Conservation (phyloP, 2,329 filamentous ascomycete species). For the Talaromyces sp. region DNA sequence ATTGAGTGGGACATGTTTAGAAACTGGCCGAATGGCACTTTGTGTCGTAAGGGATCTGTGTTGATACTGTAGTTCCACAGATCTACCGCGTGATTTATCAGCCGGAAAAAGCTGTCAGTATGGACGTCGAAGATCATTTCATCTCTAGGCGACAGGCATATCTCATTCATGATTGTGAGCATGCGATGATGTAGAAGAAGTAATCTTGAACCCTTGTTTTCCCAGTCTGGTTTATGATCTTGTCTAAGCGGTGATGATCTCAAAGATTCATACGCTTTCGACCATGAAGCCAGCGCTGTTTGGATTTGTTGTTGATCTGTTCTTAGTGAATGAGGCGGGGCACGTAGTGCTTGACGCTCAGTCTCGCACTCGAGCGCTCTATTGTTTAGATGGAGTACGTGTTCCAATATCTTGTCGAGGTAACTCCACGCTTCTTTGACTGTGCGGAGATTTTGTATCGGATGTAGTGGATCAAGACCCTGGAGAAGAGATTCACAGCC, state of each 20-base stretch:
- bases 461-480: background rate
- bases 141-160: background rate
- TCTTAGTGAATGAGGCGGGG: background rate
- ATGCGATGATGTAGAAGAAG: conserved; percentile 3
- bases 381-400: background rate
- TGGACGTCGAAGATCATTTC: conserved; percentile 5
- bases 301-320: background rate
- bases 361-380: background rate
- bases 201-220: background rate
- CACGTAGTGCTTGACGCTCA: background rate
- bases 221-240: background rate
- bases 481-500: background rate
- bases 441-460: background rate
- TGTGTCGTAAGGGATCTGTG: background rate
- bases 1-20: conserved; percentile 1
- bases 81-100: background rate
- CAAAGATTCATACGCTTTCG: background rate
- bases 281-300: background rate
- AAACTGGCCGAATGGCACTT: background rate
- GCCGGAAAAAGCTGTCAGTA: background rate
- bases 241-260: background rate
- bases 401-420: conserved; percentile 4
- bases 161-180: conserved; percentile 2
- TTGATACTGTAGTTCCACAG: background rate
- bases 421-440: conserved; percentile 10